Conservation (phyloP, 805 yeast species). For the Candida nemodendra region DNA sequence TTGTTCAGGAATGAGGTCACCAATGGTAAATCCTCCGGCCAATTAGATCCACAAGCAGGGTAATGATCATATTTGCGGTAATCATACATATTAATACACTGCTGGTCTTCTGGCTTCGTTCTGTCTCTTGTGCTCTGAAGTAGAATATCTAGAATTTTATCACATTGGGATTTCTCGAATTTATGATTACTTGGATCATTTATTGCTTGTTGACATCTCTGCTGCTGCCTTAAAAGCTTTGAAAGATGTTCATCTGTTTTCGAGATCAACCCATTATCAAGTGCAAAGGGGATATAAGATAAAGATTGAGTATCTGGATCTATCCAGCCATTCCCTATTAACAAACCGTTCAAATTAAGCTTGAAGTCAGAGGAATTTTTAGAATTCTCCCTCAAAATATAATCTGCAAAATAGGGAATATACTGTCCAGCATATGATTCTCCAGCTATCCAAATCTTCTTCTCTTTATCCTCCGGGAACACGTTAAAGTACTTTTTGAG, state of each 20-base stretch:
- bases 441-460: conserved; percentile 80
- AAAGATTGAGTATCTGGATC: conserved; percentile 84
- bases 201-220: conserved; percentile 57
- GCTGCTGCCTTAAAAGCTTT: conserved; percentile 48
- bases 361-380: conserved; percentile 21
- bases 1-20: conserved; percentile 51
- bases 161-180: conserved; percentile 36
- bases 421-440: conserved; percentile 98
- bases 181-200: conserved; percentile 25
- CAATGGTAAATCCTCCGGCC: conserved; percentile 69
- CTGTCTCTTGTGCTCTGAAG: conserved; percentile 32
- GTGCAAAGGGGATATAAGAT: conserved; percentile 71
- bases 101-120: conserved; percentile 34
- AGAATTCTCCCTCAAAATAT: conserved; percentile 49
- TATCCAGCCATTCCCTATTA: conserved; percentile 94
- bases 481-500: conserved; percentile 60
- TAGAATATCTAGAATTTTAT: conserved; percentile 40
- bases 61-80: conserved; percentile 64
- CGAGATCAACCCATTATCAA: conserved; percentile 55
- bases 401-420: conserved; percentile 80
- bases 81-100: conserved; percentile 85
- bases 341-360: conserved; percentile 57
- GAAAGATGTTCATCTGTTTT: conserved; percentile 39
- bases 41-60: conserved; percentile 88
- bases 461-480: conserved; percentile 68